Base-by-base conservation (phyloP, 2,329 filamentous ascomycete genomes). In the Xylaria digitata region DNA sequence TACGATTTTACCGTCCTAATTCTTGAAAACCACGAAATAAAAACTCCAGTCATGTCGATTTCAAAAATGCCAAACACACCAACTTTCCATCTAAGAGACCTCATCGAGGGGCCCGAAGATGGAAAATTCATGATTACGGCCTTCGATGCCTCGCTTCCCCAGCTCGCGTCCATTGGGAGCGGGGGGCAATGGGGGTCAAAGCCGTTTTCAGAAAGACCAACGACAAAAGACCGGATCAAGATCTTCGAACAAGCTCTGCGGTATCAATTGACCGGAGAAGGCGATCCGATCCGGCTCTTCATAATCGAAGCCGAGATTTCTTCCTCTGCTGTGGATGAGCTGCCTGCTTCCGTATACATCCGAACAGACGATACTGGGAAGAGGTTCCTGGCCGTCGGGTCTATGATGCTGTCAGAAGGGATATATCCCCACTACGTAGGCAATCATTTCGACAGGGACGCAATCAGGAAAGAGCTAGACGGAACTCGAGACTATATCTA, bases 81-180 rank as follows among this genome's bases (percentile, higher is more conserved):
- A 21, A 48, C n/a, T n/a, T 69, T 69, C 9, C 64, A 67, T 8
- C 19, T 69, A 2, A 61, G 64, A n/a, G 61, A 60, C 6, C 46
- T 64, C 9, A 9, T n/a, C 6, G 59, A 63, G 11, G 60, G 55
- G 23, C 17, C 23, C 8, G 56, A 61, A 13, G 70, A 71, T 23
- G 56, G 23, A 32, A 48, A 67, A 21, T 70, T 71, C 61, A 52
- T 69, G 11, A 49, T 70, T 17, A 63, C 64, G 26, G 57, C 71
- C 1, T 72, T 65, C 59, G 65, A 73, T 46, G 52, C 67, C 34
- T 55, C 69, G 4, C 58, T 72, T 6, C 57, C 55, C 2, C 58
- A 66, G 3, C 63, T 72, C 8, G 71, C 71, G 1, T 9, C 32
- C 23, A 67, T 65, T 19, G 69, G 71, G 9, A 71, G 71, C 54